phyloP scores from a whole-genome alignment of 177 flowering plant species.

The Telopea speciosissima region DNA sequence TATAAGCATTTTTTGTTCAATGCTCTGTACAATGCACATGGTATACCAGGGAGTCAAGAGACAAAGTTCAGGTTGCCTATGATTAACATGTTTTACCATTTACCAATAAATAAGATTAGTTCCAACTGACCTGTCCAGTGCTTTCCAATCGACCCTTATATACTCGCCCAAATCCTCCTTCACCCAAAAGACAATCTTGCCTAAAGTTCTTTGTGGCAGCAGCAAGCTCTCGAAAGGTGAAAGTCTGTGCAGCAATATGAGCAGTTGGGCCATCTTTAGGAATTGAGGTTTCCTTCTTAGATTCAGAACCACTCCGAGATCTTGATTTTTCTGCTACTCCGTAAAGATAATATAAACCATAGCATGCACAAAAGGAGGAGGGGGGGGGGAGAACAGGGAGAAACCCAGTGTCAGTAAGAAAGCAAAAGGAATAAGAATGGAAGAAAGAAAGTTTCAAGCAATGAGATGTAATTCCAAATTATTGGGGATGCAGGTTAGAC shows the following conservation, averaged over 20 bases:
- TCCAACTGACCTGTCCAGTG: slow-evolving; percentile 58
- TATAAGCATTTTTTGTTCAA: not conserved
- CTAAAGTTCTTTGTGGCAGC: slow-evolving; percentile 77
- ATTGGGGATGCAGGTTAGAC: not conserved
- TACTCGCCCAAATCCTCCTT: slow-evolving; percentile 90
- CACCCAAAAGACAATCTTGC: slow-evolving; percentile 72
- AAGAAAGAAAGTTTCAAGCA: not conserved
- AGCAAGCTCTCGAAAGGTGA: slow-evolving; percentile 87
- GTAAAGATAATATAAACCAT: not conserved
- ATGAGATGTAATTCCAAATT: not conserved
- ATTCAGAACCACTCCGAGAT: slow-evolving; percentile 45
- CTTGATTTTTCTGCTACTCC: slow-evolving; percentile 52
- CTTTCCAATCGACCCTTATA: slow-evolving; percentile 84
- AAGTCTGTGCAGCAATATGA: slow-evolving; percentile 80
- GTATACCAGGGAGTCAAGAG: not conserved
- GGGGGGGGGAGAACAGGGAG: not conserved
- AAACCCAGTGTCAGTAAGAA: not conserved
- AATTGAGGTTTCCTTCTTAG: slow-evolving; percentile 48
- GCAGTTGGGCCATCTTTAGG: slow-evolving; percentile 56
- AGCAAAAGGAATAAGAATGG: not conserved
- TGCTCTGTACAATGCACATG: not conserved
- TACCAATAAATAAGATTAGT: not conserved
- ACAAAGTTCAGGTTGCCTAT: not conserved
- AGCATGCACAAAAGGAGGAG: not conserved
- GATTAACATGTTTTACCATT: not conserved